Conservation (phyloP, 805 yeast species). For the Metschnikowia koreensis region DNA sequence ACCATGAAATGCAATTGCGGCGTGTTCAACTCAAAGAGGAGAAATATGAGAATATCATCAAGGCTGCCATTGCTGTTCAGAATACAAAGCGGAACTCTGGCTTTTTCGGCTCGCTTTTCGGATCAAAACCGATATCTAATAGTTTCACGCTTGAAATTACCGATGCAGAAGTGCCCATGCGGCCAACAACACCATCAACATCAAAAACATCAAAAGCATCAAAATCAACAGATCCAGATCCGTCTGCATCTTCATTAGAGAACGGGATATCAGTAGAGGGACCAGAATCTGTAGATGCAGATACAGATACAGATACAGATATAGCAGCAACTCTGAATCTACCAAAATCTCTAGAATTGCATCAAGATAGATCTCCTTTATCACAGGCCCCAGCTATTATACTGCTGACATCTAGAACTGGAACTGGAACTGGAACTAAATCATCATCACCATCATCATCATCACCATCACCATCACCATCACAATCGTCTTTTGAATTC, state of each 20-base stretch:
- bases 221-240: no score
- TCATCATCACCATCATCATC: no score
- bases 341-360: no score
- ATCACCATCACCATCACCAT: not conserved
- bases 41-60: constrained; percentile 33
- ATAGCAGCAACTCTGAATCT: no score
- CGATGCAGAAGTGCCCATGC: not conserved
- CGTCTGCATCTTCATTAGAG: no score
- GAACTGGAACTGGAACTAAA: no score
- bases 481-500: constrained; percentile 1
- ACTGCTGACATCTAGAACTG: no score
- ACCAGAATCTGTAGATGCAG: no score
- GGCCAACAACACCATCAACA: not conserved
- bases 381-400: no score
- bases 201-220: not conserved
- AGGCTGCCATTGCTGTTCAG: constrained; percentile 27
- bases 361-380: no score
- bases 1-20: constrained; percentile 37
- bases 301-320: no score
- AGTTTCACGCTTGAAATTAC: constrained; percentile 14
- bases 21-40: constrained; percentile 38
- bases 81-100: constrained; percentile 22
- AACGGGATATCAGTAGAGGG: no score
- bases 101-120: constrained; percentile 34
- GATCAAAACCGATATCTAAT: constrained; percentile 15